These are phyloP conservation scores for Rhamnella rubrinervis DNA, from an alignment of 331 rosid genomes.

Conservation along the genomic window DNA sequence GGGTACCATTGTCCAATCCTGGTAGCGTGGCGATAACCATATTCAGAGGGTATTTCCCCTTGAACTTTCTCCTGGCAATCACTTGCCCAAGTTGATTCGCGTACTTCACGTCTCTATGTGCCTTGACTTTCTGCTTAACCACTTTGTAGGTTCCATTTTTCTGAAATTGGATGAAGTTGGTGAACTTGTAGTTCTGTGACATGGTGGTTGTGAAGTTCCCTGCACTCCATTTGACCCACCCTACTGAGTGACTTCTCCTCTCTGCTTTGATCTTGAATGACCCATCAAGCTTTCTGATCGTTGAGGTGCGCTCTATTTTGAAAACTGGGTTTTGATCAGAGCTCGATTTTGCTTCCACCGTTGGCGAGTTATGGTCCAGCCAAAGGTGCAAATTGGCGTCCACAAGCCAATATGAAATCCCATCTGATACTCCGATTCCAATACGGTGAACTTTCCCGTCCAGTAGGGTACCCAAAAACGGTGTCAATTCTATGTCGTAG, in stretches of 20 bases:
- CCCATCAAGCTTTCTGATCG: constrained; percentile 61
- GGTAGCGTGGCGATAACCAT: constrained; percentile 36
- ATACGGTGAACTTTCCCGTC: constrained; percentile 51
- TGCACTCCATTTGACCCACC: constrained; percentile 70
- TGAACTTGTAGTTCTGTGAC: constrained; percentile 37
- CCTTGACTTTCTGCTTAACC: constrained; percentile 47
- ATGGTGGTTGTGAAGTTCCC: constrained; percentile 60
- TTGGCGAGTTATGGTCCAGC: constrained; percentile 46
- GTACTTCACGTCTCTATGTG: constrained; percentile 34
- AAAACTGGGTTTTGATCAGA: constrained; percentile 28
- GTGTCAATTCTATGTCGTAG: constrained; percentile 66
- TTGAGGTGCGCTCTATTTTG: constrained; percentile 32
- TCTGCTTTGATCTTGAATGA: constrained; percentile 47
- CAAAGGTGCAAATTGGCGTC: constrained; percentile 84
- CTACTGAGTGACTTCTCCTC: constrained; percentile 38
- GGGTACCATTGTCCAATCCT: constrained; percentile 22
- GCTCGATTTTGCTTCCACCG: constrained; percentile 35
- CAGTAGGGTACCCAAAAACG: constrained; percentile 61
- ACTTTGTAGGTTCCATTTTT: constrained; percentile 47
- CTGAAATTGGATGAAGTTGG: constrained; percentile 35
- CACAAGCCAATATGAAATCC: constrained; percentile 72
- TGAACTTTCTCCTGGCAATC: constrained; percentile 29
- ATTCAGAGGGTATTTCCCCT: constrained; percentile 48
- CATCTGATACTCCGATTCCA: constrained; percentile 63
- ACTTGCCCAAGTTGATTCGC: constrained; percentile 18